phyloP scores from a whole-genome alignment of 2,329 filamentous ascomycete species.

The Nothophaeocryptopus gaeumannii region DNA sequence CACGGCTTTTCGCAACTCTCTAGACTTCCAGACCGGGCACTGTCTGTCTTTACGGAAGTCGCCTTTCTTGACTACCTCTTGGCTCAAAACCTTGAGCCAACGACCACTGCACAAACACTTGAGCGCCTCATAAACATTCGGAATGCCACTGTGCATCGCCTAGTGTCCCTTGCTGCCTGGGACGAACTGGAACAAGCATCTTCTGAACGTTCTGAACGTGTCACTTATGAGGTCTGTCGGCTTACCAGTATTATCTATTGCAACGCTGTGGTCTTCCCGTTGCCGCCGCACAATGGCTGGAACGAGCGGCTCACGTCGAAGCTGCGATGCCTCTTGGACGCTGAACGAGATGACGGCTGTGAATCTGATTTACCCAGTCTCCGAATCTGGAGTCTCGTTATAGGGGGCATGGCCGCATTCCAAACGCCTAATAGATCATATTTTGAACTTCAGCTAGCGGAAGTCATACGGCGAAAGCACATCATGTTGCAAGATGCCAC shows the following conservation, averaged over 20 bases:
- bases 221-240: slow-evolving; percentile 7
- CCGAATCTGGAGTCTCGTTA: slow-evolving; percentile 3
- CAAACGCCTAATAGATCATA: background rate
- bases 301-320: background rate
- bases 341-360: background rate
- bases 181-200: background rate
- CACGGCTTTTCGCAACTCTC: slow-evolving; percentile 2
- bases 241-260: slow-evolving; percentile 7
- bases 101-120: background rate
- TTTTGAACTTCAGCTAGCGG: background rate
- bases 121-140: background rate
- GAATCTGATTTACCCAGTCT: background rate
- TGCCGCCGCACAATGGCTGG: slow-evolving; percentile 9
- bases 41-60: slow-evolving; percentile 8
- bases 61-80: slow-evolving; percentile 7
- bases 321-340: background rate
- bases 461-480: background rate
- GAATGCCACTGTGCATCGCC: slow-evolving; percentile 6
- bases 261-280: slow-evolving; percentile 4
- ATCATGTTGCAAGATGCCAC: background rate
- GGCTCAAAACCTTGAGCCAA: background rate
- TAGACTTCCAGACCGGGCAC: background rate
- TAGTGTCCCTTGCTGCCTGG: slow-evolving; percentile 3
- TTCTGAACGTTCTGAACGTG: background rate
- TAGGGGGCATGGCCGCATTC: slow-evolving; percentile 4